Base-by-base conservation (phyloP, 805 yeast species). In the Lachancea waltii region DNA sequence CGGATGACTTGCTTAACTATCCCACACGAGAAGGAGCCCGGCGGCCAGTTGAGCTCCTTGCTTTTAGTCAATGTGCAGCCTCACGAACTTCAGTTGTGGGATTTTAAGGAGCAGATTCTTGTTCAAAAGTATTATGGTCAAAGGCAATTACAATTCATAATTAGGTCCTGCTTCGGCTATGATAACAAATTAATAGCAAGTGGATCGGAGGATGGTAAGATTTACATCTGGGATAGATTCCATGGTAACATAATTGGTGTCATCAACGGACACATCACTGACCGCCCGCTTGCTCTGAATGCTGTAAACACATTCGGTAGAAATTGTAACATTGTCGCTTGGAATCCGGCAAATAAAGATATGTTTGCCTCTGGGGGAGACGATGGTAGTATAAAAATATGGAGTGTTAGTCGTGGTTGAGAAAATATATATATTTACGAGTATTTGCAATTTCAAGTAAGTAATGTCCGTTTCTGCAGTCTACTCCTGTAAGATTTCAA, bases 331-430 rank as follows among this genome's bases (percentile, higher is more conserved):
- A 76, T 84, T 32, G 92, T 86, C 2, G 78, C 81, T 42, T 86
- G 92, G 89, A 79, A 76, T 47, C 72, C 76, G 1, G 50, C 45
- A 1, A 48, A 61, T 27, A 60, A 63, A 35, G 51, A 58, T 9
- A 62, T 79, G 60, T 79, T 89, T 75, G 92, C 86, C 5, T 79
- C 90, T 15, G 87, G 86, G 27, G 85, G 95, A 11, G 96, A 87
- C 58, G 96, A 89, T 56, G 70, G 73, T 14, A 60, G 69, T 7
- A 79, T 85, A 3, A 76, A 77, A 41, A 69, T 85, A 5, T 82
- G 86, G 87, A 79, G 75, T n/a, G 54, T 59, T 1, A 36, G 58
- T 50, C 64, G 51, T 45, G 46, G 46, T 11, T 41, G 36, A 30
- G 23, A 9, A 3, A 18, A 15, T 5, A 7, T 14, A 9, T 3